Base-by-base conservation (phyloP, 2,329 filamentous ascomycete species). In the Torrubiella hemipterigena region DNA sequence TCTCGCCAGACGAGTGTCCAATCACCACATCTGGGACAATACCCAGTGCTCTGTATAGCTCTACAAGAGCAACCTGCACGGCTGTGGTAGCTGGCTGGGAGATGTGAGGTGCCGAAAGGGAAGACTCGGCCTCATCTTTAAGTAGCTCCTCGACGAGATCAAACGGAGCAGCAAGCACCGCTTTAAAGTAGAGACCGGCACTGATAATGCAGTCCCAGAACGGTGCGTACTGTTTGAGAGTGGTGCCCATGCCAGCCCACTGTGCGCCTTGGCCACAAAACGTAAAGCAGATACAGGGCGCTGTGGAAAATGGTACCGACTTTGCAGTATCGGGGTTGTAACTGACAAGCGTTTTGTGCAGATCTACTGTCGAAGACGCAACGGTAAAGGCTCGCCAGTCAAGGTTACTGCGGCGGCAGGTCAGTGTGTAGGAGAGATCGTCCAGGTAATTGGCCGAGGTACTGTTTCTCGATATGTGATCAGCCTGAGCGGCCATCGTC, bases 1-100 rank as follows among this genome's bases (percentile, higher is more conserved):
- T 57, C 32, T 66, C 62, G 3, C 62, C 62, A 1, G 61, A 65
- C 1, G 61, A 65, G 37, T 66, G 62, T 1, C 62, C 61, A 7
- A 64, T 45, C 4, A 62, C 56, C 13, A 48, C 41, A 6, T 35
- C 37, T 3, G 59, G 55, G 1, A 27, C 30, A 19, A 63, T 42
- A 8, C 41, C 44, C 11, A 57, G 48, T 3, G 51, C 49, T 7
- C 33, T 31, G 5, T 63, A 39, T 5, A 64, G 45, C 21, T 63
- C 58, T 2, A 63, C 50, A 2, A 62, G 44, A 4, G 59, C 60
- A 17, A 63, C 40, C 23, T 64, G 60, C 10, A 64, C 34, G 3
- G 53, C 55, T 2, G 59, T 64, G 8, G 52, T 61, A 4, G 56
- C 52, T 4, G 58, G 55, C 34, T 64, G 60, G 4, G 59, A 45